A percentile compares a stretch with the other conserved stretches of the same genome.
These are phyloP conservation scores for Jamesozyma rosinii DNA, from an alignment of 805 yeast genomes.

Conservation along the genomic window DNA sequence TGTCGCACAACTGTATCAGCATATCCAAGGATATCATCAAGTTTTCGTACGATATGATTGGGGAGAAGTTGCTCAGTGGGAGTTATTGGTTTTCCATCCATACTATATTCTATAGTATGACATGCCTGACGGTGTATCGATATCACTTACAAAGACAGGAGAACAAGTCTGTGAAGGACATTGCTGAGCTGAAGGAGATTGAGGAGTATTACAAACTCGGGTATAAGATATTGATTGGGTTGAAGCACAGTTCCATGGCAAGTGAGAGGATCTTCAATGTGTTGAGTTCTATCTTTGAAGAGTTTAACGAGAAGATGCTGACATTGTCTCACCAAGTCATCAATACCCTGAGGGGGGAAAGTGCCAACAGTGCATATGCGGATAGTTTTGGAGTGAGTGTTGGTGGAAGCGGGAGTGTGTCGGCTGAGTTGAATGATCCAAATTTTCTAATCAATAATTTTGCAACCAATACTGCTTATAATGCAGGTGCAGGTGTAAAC, in stretches of 20 bases:
- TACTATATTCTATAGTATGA: slow-evolving; percentile 81
- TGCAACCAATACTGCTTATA: background rate
- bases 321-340: slow-evolving; percentile 4
- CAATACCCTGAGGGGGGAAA: background rate
- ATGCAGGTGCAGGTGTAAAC: background rate
- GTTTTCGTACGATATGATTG: slow-evolving; percentile 71
- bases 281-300: slow-evolving; percentile 65
- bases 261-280: slow-evolving; percentile 71
- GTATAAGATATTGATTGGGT: slow-evolving; percentile 49
- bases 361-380: background rate
- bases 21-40: slow-evolving; percentile 77
- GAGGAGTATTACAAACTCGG: slow-evolving; percentile 65
- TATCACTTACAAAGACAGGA: slow-evolving; percentile 8
- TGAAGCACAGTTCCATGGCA: slow-evolving; percentile 63
- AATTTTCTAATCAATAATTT: background rate
- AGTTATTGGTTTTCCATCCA: slow-evolving; percentile 89
- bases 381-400: background rate
- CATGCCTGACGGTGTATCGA: slow-evolving; percentile 61
- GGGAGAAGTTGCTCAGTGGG: slow-evolving; percentile 61
- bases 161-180: background rate
- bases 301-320: slow-evolving; percentile 46
- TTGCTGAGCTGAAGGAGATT: slow-evolving; percentile 23
- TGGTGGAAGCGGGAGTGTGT: background rate
- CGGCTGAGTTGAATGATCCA: background rate
- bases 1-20: slow-evolving; percentile 76